Conservation (phyloP, 306 rosid species). For the Ziziphus jujuba region DNA sequence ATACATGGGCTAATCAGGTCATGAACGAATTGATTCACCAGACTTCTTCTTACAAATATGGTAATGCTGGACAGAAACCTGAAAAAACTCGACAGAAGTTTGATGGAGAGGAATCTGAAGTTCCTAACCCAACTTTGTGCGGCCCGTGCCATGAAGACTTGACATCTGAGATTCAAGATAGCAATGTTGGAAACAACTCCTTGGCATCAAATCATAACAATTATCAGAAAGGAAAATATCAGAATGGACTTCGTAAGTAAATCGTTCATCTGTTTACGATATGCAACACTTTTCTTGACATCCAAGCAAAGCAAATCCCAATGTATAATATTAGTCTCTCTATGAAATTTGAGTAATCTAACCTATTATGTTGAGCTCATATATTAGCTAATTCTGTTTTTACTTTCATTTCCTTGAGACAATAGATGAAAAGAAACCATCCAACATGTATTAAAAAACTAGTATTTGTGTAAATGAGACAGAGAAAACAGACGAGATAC, state of each 20-base stretch:
- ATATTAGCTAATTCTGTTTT: too few relatives aligned
- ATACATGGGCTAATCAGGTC: conserved; percentile 19
- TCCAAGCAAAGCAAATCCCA: too few relatives aligned
- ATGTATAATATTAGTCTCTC: too few relatives aligned
- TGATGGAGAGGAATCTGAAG: neutral
- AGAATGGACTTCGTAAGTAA: conserved; percentile 4
- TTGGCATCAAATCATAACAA: neutral
- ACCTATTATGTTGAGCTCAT: too few relatives aligned
- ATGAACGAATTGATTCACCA: conserved; percentile 19
- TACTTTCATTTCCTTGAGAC: neutral
- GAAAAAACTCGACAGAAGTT: neutral
- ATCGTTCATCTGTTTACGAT: neutral
- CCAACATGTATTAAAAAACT: neutral
- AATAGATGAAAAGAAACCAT: neutral
- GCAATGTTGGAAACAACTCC: neutral
- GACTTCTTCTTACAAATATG: conserved; percentile 24
- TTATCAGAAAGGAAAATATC: neutral
- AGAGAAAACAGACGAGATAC: neutral
- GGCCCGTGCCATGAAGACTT: neutral
- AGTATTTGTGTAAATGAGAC: neutral
- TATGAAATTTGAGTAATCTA: too few relatives aligned
- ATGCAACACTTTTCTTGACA: conserved; percentile 1
- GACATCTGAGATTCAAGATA: neutral
- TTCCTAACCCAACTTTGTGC: neutral
- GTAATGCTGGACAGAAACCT: conserved; percentile 19